phyloP scores from a whole-genome alignment of 106 monocot species.

The Apostasia ramifera region DNA sequence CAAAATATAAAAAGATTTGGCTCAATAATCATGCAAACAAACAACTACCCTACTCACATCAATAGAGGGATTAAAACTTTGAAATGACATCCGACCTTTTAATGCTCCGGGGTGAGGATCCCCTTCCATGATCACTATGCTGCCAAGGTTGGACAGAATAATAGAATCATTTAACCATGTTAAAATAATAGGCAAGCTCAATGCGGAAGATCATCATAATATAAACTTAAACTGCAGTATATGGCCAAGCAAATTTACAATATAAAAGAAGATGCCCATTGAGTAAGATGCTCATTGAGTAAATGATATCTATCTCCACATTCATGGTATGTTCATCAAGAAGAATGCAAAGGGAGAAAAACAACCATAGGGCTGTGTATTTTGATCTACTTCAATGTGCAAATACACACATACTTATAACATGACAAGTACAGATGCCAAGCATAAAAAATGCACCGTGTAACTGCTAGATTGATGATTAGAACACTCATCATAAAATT shows the following conservation, averaged over 20 bases:
- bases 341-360: neutral
- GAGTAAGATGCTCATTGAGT: neutral
- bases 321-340: neutral
- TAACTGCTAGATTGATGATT: neutral
- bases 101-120: constrained; percentile 80
- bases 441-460: neutral
- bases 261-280: neutral
- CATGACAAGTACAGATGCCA: no score
- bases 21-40: neutral
- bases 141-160: constrained; percentile 16
- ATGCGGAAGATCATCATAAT: neutral
- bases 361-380: no score
- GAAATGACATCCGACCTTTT: constrained; percentile 92
- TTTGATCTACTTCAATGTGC: no score
- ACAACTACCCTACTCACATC: constrained; percentile 53
- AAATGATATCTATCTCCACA: neutral
- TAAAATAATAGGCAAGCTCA: neutral
- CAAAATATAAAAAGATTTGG: constrained; percentile 1
- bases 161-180: neutral
- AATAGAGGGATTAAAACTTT: constrained; percentile 82
- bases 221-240: neutral
- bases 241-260: neutral
- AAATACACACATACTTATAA: no score
- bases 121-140: constrained; percentile 91
- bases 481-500: neutral